These are phyloP conservation scores for Dovyalis caffra DNA, from an alignment of 345 rosid genomes.

Conservation along the genomic window DNA sequence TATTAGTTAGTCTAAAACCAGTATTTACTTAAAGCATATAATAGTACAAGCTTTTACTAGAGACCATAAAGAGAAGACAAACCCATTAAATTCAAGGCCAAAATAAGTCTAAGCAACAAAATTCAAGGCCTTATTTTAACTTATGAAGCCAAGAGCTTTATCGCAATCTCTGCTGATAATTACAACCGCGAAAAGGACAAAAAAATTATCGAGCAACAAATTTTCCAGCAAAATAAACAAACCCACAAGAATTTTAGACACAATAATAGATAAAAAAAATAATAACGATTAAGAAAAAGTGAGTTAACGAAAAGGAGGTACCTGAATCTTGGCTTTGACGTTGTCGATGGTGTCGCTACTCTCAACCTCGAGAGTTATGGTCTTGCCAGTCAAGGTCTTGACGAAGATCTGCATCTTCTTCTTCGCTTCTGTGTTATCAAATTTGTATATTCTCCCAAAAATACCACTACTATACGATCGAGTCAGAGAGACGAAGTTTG, in stretches of 20 bases:
- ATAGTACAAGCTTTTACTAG: not conserved
- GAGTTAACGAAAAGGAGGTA: not conserved
- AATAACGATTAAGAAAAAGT: too few relatives aligned
- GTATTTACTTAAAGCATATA: not conserved
- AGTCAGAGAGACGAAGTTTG: not conserved
- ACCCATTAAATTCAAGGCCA: not conserved
- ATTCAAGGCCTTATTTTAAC: not conserved
- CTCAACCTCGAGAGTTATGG: slow-evolving; percentile 32
- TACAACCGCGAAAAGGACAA: not conserved
- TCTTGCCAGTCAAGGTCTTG: slow-evolving; percentile 29
- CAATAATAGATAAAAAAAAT: not conserved
- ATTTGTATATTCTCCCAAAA: not conserved
- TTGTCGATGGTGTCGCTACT: slow-evolving; percentile 29
- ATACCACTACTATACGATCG: not conserved
- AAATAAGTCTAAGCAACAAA: not conserved
- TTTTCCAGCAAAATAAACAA: not conserved
- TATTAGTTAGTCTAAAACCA: not conserved
- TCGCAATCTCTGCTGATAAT: not conserved
- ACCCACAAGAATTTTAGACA: not conserved
- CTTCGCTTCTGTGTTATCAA: not conserved
- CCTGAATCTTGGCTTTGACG: slow-evolving; percentile 33
- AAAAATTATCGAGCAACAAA: not conserved
- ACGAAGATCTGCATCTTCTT: slow-evolving; percentile 34
- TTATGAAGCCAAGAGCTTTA: not conserved
- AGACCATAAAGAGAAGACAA: not conserved